These are phyloP conservation scores for Colletotrichum lini DNA, from an alignment of 2,329 filamentous ascomycete genomes.

Conservation along the genomic window DNA sequence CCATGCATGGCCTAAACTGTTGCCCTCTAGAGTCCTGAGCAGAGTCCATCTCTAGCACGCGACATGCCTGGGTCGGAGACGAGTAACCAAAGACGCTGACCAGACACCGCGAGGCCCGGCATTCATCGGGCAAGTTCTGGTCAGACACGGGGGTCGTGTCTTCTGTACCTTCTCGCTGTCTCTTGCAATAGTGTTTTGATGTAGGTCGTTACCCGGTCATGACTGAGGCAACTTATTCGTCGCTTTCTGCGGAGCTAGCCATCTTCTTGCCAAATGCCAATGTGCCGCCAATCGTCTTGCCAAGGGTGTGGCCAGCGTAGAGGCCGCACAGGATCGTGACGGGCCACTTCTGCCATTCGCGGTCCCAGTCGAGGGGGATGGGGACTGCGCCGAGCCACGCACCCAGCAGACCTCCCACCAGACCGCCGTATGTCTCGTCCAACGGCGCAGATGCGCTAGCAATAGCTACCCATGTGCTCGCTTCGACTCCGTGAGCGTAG, in stretches of 20 bases:
- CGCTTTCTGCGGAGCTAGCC: constrained; percentile 36
- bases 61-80: constrained; percentile 5
- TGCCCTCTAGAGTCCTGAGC: not conserved
- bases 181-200: not conserved
- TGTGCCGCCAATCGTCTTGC: constrained; percentile 73
- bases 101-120: not conserved
- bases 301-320: constrained; percentile 83
- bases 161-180: not conserved
- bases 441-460: constrained; percentile 78
- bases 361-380: constrained; percentile 97
- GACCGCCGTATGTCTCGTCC: constrained; percentile 87
- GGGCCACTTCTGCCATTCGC: constrained; percentile 99
- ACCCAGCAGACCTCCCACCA: constrained; percentile 83
- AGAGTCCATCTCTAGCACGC: not conserved
- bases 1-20: constrained; percentile 12
- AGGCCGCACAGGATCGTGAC: constrained; percentile 89
- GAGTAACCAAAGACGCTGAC: not conserved
- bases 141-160: not conserved
- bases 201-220: not conserved
- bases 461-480: constrained; percentile 77
- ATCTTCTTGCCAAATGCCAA: constrained; percentile 64
- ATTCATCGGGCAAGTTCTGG: not conserved
- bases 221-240: constrained; percentile 14
- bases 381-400: constrained; percentile 96
- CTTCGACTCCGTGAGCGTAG: constrained; percentile 87